Conservation (phyloP, 2,329 filamentous ascomycete genomes). For the Zymoseptoria passerinii region DNA sequence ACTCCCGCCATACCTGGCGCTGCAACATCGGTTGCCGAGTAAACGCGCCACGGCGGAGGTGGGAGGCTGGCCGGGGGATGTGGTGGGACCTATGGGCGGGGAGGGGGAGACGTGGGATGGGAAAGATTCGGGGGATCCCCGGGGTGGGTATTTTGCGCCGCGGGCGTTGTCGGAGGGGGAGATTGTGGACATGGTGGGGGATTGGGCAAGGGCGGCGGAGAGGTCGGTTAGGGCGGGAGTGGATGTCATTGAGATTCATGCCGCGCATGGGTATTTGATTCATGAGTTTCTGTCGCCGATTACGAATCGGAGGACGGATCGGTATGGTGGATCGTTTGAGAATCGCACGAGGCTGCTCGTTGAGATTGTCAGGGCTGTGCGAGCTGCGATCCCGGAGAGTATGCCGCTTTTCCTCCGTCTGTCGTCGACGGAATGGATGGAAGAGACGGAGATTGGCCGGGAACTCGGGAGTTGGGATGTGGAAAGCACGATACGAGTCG, state of each 20-base stretch:
- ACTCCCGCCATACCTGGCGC: slow-evolving; percentile 53
- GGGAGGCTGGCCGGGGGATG: slow-evolving; percentile 47
- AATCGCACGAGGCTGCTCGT: slow-evolving; percentile 61
- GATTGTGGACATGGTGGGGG: slow-evolving; percentile 56
- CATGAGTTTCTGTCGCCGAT: slow-evolving; percentile 61
- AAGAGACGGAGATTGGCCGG: slow-evolving; percentile 45
- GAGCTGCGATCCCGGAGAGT: slow-evolving; percentile 51
- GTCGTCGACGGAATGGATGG: slow-evolving; percentile 66
- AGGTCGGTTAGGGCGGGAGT: slow-evolving; percentile 52
- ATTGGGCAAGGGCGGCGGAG: slow-evolving; percentile 55
- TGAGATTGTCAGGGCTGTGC: slow-evolving; percentile 48
- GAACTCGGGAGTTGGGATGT: slow-evolving; percentile 57
- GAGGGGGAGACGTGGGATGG: slow-evolving; percentile 35
- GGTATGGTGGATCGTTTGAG: slow-evolving; percentile 60
- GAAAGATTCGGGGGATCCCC: slow-evolving; percentile 18
- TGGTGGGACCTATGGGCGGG: slow-evolving; percentile 47
- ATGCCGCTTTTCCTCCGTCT: slow-evolving; percentile 68
- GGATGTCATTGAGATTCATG: slow-evolving; percentile 73
- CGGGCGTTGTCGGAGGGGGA: slow-evolving; percentile 52
- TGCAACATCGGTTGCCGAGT: slow-evolving; percentile 32
- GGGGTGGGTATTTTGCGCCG: slow-evolving; percentile 33
- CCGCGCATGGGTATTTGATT: slow-evolving; percentile 70
- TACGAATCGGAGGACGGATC: slow-evolving; percentile 58
- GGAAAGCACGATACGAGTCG: slow-evolving; percentile 55
- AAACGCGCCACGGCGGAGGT: slow-evolving; percentile 43